Evolutionary conservation across 305 asterid species (phyloP).

Genomic region (Plantago lanceolata): DNA sequence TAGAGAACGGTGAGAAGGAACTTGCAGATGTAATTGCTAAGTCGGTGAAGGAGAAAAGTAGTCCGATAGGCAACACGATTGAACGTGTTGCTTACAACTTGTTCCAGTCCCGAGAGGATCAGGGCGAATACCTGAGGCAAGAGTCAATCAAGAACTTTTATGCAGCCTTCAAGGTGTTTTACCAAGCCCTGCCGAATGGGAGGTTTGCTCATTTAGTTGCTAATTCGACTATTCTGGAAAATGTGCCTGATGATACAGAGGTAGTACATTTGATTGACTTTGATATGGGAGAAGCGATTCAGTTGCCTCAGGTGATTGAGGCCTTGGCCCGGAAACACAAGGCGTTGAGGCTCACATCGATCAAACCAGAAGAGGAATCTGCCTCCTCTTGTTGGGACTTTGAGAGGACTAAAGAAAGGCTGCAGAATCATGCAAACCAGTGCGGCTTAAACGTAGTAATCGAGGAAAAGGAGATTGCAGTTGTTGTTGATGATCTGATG

Average conservation of each 20-base stretch:
- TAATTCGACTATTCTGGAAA: constrained; percentile 41
- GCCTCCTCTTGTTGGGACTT: constrained; percentile 31
- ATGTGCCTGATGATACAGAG: constrained; percentile 30
- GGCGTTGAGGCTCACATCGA: constrained; percentile 43
- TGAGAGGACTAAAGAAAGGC: constrained; percentile 47
- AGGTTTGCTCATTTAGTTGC: constrained; percentile 45
- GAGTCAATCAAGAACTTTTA: constrained; percentile 47
- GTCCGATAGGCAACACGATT: constrained; percentile 40
- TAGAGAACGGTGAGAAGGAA: constrained; percentile 45
- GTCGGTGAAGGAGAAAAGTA: constrained; percentile 38
- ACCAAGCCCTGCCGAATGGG: constrained; percentile 43
- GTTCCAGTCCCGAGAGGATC: constrained; percentile 36
- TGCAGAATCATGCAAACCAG: constrained; percentile 43
- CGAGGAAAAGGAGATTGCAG: constrained; percentile 40
- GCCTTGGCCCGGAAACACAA: constrained; percentile 33
- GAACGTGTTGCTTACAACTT: constrained; percentile 56
- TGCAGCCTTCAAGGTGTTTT: constrained; percentile 48
- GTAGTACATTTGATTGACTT: constrained; percentile 36
- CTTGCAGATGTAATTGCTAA: constrained; percentile 42
- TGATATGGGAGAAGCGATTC: constrained; percentile 44
- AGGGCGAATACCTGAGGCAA: constrained; percentile 38
- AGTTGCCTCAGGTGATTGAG: constrained; percentile 58
- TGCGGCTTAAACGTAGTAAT: constrained; percentile 39
- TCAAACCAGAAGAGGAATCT: constrained; percentile 34
- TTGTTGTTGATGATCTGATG: constrained; percentile 33